phyloP scores from a whole-genome alignment of 306 rosid species.

The Cucurbita moschata region DNA sequence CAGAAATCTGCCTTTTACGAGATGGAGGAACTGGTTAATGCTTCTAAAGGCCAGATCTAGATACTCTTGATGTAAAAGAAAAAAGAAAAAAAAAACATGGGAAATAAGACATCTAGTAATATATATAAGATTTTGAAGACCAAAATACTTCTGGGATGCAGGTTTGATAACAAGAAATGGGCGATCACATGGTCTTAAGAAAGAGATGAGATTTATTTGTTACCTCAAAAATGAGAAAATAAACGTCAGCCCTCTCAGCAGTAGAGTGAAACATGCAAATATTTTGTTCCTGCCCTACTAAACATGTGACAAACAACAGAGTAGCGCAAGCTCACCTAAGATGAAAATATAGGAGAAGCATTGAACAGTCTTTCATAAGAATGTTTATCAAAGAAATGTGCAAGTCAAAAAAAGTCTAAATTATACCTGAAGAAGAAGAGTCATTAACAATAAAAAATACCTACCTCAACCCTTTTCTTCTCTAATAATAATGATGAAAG shows the following conservation, averaged over 20 bases:
- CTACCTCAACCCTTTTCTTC: slow-evolving; percentile 94
- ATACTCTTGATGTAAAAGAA: background rate
- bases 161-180: background rate
- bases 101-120: background rate
- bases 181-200: background rate
- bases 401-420: slow-evolving; percentile 25
- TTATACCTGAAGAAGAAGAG: slow-evolving; percentile 24
- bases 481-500: slow-evolving; percentile 62
- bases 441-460: slow-evolving; percentile 46
- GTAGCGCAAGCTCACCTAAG: slow-evolving; percentile 10
- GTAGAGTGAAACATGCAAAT: slow-evolving; percentile 57
- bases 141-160: background rate
- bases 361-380: slow-evolving; percentile 30
- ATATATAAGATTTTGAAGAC: background rate
- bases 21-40: background rate
- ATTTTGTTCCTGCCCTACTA: slow-evolving; percentile 45
- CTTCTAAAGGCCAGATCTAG: background rate
- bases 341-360: slow-evolving; percentile 9
- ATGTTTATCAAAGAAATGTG: slow-evolving; percentile 20
- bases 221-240: slow-evolving; percentile 66
- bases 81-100: background rate
- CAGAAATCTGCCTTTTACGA: background rate
- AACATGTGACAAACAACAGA: slow-evolving; percentile 15
- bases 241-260: slow-evolving; percentile 53
- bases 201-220: slow-evolving; percentile 35